A percentile compares a stretch with the other conserved stretches of the same genome.
These are phyloP conservation scores for Boletus fagicola DNA, from an alignment of 768 basidiomycete species.

Conservation along the genomic window DNA sequence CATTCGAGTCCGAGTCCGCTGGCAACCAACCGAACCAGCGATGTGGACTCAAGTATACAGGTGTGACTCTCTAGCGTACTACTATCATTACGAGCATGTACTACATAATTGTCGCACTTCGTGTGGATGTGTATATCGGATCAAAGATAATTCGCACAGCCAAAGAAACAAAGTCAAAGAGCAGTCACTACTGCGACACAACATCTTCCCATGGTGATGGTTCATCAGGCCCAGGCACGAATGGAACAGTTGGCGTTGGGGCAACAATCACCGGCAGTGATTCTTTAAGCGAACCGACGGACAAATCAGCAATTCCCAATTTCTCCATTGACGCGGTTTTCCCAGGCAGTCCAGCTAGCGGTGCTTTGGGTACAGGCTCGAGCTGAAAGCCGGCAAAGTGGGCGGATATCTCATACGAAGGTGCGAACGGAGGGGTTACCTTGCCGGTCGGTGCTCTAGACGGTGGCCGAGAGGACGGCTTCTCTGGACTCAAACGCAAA, in stretches of 20 bases:
- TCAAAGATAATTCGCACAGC: conserved; percentile 3
- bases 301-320: neutral
- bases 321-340: conserved; percentile 16
- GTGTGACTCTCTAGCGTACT: conserved; percentile 4
- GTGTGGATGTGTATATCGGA: neutral
- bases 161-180: neutral
- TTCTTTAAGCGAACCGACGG: conserved; percentile 1
- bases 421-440: neutral
- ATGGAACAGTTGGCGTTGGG: conserved; percentile 11
- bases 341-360: conserved; percentile 13
- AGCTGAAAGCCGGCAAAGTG: conserved; percentile 18
- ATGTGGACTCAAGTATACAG: neutral
- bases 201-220: conserved; percentile 34
- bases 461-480: neutral
- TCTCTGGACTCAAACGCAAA: conserved; percentile 1
- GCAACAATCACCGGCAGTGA: conserved; percentile 9
- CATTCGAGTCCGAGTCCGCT: conserved; percentile 2
- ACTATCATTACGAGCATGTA: conserved; percentile 11
- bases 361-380: conserved; percentile 26
- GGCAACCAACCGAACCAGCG: conserved; percentile 5
- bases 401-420: conserved; percentile 7
- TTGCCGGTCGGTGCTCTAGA: neutral
- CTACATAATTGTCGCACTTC: neutral
- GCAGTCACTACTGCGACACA: neutral
- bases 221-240: conserved; percentile 21